phyloP scores from a whole-genome alignment of 2,329 filamentous ascomycete genomes.

The Verticillium tricorpus region DNA sequence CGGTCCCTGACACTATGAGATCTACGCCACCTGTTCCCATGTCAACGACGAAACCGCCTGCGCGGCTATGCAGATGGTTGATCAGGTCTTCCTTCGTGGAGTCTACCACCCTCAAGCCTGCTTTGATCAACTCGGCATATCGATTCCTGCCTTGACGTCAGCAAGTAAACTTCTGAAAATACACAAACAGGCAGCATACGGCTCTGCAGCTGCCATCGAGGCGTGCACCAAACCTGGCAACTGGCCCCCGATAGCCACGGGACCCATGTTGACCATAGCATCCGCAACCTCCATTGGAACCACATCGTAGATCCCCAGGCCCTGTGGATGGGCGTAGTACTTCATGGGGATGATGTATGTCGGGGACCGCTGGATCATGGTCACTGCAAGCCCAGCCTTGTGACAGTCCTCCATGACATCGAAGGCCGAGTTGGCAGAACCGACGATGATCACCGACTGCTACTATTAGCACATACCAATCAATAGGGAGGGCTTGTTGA shows the following conservation, averaged over 20 bases:
- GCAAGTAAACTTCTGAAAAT: background rate
- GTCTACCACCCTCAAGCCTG: constrained; percentile 6
- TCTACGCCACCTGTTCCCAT: constrained; percentile 22
- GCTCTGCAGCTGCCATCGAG: constrained; percentile 5
- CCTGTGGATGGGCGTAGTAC: constrained; percentile 19
- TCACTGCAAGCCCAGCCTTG: constrained; percentile 22
- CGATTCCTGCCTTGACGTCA: constrained; percentile 1
- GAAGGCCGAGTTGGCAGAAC: constrained; percentile 38
- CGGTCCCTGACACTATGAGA: constrained; percentile 20
- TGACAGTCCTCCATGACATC: constrained; percentile 31
- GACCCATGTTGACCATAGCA: constrained; percentile 3
- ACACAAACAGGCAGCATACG: constrained; percentile 10
- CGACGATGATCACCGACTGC: constrained; percentile 26
- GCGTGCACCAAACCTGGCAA: constrained; percentile 4
- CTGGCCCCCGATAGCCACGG: constrained; percentile 4
- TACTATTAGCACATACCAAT: background rate
- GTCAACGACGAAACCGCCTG: constrained; percentile 31
- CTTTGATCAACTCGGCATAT: constrained; percentile 2
- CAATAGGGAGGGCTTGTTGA: constrained; percentile 2
- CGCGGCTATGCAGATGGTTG: constrained; percentile 20
- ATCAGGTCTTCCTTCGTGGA: constrained; percentile 8
- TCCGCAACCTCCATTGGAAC: constrained; percentile 17
- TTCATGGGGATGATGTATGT: constrained; percentile 28
- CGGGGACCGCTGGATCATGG: constrained; percentile 28
- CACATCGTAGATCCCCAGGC: constrained; percentile 25